A percentile compares a stretch with the other conserved stretches of the same genome.
These are phyloP conservation scores for Yamadazyma kanchanaburiensis DNA, from an alignment of 1,139 yeast genomes.

Conservation along the genomic window DNA sequence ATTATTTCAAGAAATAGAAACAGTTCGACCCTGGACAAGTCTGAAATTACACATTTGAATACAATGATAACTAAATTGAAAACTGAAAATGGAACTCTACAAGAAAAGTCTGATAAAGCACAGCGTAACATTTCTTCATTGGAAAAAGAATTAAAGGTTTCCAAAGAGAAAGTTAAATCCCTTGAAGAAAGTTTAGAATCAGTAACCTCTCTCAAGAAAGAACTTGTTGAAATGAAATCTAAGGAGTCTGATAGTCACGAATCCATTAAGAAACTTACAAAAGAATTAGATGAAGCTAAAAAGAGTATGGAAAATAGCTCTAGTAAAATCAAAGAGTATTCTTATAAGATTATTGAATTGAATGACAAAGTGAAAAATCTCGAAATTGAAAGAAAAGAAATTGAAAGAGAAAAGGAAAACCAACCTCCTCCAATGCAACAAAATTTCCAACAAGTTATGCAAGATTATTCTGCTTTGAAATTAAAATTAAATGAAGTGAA, in stretches of 20 bases:
- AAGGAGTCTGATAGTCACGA: conserved; percentile 8
- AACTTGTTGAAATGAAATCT: conserved; percentile 7
- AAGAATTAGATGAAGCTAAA: conserved; percentile 3
- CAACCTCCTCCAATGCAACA: conserved; percentile 23
- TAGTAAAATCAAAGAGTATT: conserved; percentile 23
- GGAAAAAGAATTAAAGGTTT: conserved; percentile 9
- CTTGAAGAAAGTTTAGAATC: conserved; percentile 3
- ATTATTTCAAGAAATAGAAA: conserved; percentile 7
- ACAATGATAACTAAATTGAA: conserved; percentile 10
- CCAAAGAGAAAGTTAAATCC: conserved; percentile 3
- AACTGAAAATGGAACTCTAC: conserved; percentile 10
- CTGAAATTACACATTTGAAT: conserved; percentile 11
- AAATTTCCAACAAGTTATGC: conserved; percentile 23
- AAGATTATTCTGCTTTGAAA: conserved; percentile 49
- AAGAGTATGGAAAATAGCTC: conserved; percentile 36
- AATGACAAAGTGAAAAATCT: conserved; percentile 21
- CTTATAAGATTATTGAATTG: conserved; percentile 23
- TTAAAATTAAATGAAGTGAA: conserved; percentile 51
- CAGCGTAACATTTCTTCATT: conserved; percentile 8
- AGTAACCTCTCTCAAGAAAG: conserved; percentile 3
- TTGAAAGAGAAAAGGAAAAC: conserved; percentile 33
- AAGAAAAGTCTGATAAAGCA: conserved; percentile 5
- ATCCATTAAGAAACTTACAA: conserved; percentile 10
- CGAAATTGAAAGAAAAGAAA: conserved; percentile 14
- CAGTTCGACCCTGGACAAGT: conserved; percentile 7